Evolutionary conservation across 768 basidiomycete genomes (phyloP), one percentile per base, ranked within the genome.

Genomic region (Rubroboletus satanas): DNA sequence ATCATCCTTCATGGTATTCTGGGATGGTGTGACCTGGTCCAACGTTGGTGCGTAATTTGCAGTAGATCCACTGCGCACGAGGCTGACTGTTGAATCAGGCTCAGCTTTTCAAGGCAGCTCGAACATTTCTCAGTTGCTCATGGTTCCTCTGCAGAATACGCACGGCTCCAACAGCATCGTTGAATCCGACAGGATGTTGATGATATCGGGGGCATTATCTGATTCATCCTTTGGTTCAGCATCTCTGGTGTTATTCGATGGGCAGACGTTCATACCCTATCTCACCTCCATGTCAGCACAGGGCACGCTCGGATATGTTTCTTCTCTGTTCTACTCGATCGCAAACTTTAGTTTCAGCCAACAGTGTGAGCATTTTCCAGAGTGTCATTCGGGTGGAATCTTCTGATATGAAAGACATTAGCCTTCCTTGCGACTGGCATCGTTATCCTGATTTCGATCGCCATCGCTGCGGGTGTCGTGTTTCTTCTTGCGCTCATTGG

Each of bases 381-480:
- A 12, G 18, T 38, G 21, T 36, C 17, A 18, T 53, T 49, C 29
- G 17, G 5, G n/a, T 14, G 14, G 14, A 42, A 47, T 51, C n/a
- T 26, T 14, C 43, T 56, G 23, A 63, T 37, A 12, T 49, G 43
- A 42, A 49, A 10, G 32, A 31, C 35, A 61, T 9, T 61, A 92
- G 93, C 86, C 63, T 90, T 93, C 78, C 81, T 99, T 52, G 92
- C 95, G 0, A 83, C 84, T 23, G 97, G 96, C 2, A 80, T 98
- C 36, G 93, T 99, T 51, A 98, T 98, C 61, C 80, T 99, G 42
- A 94, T 99, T 61, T 95, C 94, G 2, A 97, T 99, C 59, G 97
- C 97, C 26, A 97, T 98, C 60, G 87, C 91, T 10, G 93, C 94
- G 15, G 97, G 96, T 17, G 83, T 98, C 21, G 88, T 95, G 36